Base-by-base conservation (phyloP, 345 rosid genomes). In the Pugionium dolabratum region DNA sequence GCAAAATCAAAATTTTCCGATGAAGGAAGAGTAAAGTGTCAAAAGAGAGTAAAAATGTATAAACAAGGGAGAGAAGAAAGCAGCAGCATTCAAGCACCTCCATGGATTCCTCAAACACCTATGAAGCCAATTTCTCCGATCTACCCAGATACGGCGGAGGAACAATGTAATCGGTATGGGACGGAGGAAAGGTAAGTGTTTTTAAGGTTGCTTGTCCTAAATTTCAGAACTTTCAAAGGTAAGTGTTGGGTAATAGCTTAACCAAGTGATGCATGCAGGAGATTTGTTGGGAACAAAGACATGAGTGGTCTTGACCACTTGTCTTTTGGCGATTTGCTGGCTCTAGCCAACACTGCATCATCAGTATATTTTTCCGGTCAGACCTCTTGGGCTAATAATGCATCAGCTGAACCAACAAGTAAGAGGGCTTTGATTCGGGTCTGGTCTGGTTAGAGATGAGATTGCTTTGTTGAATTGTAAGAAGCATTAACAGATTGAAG, bases 51-150 rank as follows among this genome's bases (percentile, higher is more conserved):
- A 2, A 47, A 75, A 28, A 70, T 67, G 72, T 71, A 73, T 28
- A 42, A 69, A 29, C 44, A 63, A 52, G 50, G 32, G 32, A 37
- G 47, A 34, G 74, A 77, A 52, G 80, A 78, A 48, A 58, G 53
- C 9, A 72, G 66, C 30, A 68, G 63, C 49, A 37, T 50, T 57
- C 80, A 61, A 31, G 18, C 18, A 18, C 27, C 47, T 34, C 70
- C 79, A 35, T 82, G 85, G 88, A 78, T 78, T 64, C 90, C 89
- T 10, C 48, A 66, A 45, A 82, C 86, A 54, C 90, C 85, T 9
- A 35, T 40, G 10, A 78, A 66, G 76, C 76, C 81, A 40, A 66
- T 65, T 79, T 18, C 52, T 78, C 79, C 76, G 72, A 59, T 59
- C 56, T 44, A 47, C 44, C 1, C 70, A 69, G 55, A 77, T 51